These are phyloP conservation scores for Singerocomus rubriflavus DNA, from an alignment of 1,284 basidiomycete species.

Conservation along the genomic window DNA sequence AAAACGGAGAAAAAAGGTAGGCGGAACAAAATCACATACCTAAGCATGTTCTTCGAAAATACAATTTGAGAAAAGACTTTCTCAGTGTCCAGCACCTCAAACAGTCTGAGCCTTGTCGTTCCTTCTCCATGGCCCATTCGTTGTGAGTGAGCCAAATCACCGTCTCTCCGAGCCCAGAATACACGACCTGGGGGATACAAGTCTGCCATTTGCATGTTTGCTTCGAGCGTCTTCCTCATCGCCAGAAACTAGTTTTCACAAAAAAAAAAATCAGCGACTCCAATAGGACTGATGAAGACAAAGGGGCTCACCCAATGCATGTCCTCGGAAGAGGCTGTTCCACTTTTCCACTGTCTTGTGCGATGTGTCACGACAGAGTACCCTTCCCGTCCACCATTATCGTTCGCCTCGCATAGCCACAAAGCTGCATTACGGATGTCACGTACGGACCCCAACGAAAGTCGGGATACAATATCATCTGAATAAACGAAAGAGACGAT, in stretches of 20 bases:
- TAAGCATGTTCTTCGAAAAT: conserved; percentile 79
- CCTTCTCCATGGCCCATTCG: conserved; percentile 22
- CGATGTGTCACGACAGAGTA: conserved; percentile 59
- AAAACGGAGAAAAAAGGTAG: background rate
- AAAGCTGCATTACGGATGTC: conserved; percentile 73
- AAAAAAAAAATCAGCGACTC: conserved; percentile 6
- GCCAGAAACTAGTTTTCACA: conserved; percentile 57
- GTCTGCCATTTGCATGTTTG: conserved; percentile 75
- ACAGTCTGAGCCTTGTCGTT: conserved; percentile 55
- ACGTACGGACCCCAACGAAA: conserved; percentile 74
- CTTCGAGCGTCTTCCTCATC: conserved; percentile 78
- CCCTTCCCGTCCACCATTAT: conserved; percentile 45
- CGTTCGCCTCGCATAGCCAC: conserved; percentile 75
- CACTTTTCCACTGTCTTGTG: conserved; percentile 58
- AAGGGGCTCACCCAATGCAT: conserved; percentile 58
- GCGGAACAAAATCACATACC: conserved; percentile 38
- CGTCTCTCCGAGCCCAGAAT: conserved; percentile 72
- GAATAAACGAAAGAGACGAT: conserved; percentile 80
- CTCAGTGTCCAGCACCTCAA: conserved; percentile 72
- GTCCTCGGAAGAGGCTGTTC: conserved; percentile 51
- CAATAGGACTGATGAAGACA: background rate
- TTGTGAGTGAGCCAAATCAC: conserved; percentile 54
- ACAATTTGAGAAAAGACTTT: conserved; percentile 78
- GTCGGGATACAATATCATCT: conserved; percentile 75
- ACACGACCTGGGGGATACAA: conserved; percentile 79